Conservation (phyloP, 2,329 filamentous ascomycete genomes). For the Myriosclerotinia scirpicola region DNA sequence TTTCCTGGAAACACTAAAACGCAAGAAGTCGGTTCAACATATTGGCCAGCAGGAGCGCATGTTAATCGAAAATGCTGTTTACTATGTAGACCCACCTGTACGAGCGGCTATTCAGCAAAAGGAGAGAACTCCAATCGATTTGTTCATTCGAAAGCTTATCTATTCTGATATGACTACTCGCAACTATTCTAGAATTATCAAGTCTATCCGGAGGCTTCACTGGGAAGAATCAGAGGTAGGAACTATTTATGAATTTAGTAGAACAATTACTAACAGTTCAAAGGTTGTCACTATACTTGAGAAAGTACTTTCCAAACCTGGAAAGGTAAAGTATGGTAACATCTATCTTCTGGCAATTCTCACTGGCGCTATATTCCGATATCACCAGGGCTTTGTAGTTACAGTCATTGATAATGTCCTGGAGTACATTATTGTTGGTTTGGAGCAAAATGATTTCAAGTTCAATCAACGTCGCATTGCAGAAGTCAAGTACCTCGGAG, state of each 20-base stretch:
- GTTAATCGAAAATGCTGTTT: conserved; percentile 97
- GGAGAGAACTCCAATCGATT: conserved; percentile 87
- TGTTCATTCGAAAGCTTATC: conserved; percentile 89
- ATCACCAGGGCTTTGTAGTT: conserved; percentile 88
- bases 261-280: conserved; percentile 18
- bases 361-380: conserved; percentile 82
- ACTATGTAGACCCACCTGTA: conserved; percentile 95
- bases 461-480: conserved; percentile 93
- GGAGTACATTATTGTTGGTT: conserved; percentile 81
- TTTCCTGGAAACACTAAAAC: conserved; percentile 90
- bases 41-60: conserved; percentile 95
- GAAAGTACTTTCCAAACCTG: conserved; percentile 93
- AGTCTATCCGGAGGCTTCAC: conserved; percentile 91
- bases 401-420: conserved; percentile 89
- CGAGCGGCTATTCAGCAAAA: conserved; percentile 94
- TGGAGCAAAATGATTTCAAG: conserved; percentile 96
- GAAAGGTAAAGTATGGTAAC: conserved; percentile 96
- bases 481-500: conserved; percentile 93
- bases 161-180: conserved; percentile 94
- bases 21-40: conserved; percentile 94
- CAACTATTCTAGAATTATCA: conserved; percentile 89
- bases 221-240: conserved; percentile 88
- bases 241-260: neutral
- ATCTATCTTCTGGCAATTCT: conserved; percentile 91
- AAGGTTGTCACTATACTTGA: conserved; percentile 49